Evolutionary conservation across 768 basidiomycete species (phyloP).

Genomic region (Kwoniella newhampshirensis): DNA sequence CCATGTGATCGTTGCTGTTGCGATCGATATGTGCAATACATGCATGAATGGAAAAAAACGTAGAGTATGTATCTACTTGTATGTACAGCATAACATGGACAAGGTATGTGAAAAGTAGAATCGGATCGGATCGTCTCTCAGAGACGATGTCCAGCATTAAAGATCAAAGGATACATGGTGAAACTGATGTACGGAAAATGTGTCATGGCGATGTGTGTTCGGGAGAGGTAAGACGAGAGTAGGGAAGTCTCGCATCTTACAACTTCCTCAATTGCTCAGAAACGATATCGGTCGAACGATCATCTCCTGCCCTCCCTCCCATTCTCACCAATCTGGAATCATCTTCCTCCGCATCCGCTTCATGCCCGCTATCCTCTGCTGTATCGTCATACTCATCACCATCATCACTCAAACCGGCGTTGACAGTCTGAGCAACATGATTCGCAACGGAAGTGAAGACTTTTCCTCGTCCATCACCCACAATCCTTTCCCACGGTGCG

Average conservation of each 20-base stretch:
- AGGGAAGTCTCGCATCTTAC: too few relatives aligned
- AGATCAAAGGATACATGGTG: too few relatives aligned
- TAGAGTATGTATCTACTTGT: too few relatives aligned
- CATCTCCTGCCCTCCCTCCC: conserved; percentile 1
- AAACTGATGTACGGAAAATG: too few relatives aligned
- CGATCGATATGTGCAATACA: too few relatives aligned
- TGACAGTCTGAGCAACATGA: not conserved
- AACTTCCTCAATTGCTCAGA: conserved; percentile 5
- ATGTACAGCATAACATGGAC: not conserved
- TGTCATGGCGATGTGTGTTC: too few relatives aligned
- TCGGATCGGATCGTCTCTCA: too few relatives aligned
- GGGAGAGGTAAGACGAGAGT: too few relatives aligned
- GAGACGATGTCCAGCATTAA: too few relatives aligned
- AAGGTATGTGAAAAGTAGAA: not conserved
- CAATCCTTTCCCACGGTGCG: not conserved
- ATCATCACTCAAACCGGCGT: not conserved
- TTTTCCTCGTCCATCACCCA: not conserved
- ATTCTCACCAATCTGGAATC: not conserved
- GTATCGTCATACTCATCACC: not conserved
- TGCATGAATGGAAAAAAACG: too few relatives aligned
- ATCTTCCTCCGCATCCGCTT: conserved; percentile 20
- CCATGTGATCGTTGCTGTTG: not conserved
- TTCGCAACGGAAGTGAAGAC: not conserved
- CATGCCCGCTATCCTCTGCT: conserved; percentile 12
- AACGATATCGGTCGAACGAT: conserved; percentile 15